These are phyloP conservation scores for Colletotrichum destructivum DNA, from an alignment of 2,329 filamentous ascomycete genomes.

Conservation along the genomic window DNA sequence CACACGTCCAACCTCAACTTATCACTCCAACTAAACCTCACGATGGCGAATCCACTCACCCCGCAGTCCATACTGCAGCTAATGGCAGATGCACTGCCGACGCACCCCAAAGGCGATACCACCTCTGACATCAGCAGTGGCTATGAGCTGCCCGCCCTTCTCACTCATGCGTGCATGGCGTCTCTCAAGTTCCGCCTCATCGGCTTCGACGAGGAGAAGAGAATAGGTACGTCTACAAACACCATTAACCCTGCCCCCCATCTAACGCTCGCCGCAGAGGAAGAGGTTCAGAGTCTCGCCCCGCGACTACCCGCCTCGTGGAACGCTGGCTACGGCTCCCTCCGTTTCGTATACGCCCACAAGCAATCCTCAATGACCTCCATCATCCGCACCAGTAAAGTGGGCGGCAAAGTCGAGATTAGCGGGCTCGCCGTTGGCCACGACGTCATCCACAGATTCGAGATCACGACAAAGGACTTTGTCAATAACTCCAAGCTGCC, in stretches of 20 bases:
- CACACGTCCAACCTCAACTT: conserved; percentile 12
- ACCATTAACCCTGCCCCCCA: background rate
- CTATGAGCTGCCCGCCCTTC: conserved; percentile 87
- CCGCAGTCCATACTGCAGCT: conserved; percentile 64
- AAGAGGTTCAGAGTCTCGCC: conserved; percentile 69
- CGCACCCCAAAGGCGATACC: conserved; percentile 66
- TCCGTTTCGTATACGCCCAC: conserved; percentile 90
- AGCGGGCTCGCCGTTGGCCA: conserved; percentile 84
- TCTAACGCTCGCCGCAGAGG: conserved; percentile 59
- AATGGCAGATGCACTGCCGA: conserved; percentile 74
- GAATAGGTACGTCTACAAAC: conserved; percentile 68
- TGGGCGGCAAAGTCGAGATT: conserved; percentile 88
- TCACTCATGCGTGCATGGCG: conserved; percentile 86
- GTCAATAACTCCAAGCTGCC: conserved; percentile 74
- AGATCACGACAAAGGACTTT: conserved; percentile 82
- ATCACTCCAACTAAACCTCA: background rate
- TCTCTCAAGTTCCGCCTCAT: conserved; percentile 85
- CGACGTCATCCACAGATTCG: conserved; percentile 85
- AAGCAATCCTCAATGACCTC: conserved; percentile 88
- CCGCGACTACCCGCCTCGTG: conserved; percentile 81
- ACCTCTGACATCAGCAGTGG: conserved; percentile 77
- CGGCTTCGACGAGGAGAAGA: conserved; percentile 88
- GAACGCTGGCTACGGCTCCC: conserved; percentile 81
- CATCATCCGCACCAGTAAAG: conserved; percentile 84
- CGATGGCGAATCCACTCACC: conserved; percentile 55